Evolutionary conservation across 345 rosid genomes (phyloP).

Genomic region (Geranium brycei): DNA sequence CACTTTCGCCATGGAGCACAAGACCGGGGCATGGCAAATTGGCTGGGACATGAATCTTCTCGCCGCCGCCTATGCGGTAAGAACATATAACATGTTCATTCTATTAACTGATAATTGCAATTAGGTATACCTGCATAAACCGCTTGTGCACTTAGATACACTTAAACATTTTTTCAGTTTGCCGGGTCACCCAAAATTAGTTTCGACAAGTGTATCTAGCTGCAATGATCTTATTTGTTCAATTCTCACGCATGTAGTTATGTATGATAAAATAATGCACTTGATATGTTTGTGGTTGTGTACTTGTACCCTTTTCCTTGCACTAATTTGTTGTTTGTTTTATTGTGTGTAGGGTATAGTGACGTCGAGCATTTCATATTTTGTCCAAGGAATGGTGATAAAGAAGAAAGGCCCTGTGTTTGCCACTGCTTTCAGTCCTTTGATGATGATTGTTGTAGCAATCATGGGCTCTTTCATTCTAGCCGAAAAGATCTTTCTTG

Average conservation of each 20-base stretch:
- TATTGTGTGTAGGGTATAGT: conserved; percentile 55
- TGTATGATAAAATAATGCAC: too few relatives aligned
- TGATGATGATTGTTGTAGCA: conserved; percentile 79
- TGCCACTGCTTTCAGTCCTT: conserved; percentile 88
- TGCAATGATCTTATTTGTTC: too few relatives aligned
- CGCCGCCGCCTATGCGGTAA: conserved; percentile 91
- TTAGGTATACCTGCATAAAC: too few relatives aligned
- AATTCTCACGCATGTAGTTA: too few relatives aligned
- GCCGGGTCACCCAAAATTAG: too few relatives aligned
- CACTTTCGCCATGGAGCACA: conserved; percentile 69
- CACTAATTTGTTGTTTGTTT: not conserved
- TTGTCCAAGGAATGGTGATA: conserved; percentile 85
- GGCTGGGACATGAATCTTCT: conserved; percentile 91
- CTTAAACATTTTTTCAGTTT: too few relatives aligned
- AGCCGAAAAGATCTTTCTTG: conserved; percentile 68
- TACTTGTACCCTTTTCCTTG: not conserved
- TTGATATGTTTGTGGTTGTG: too few relatives aligned
- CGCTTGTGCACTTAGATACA: too few relatives aligned
- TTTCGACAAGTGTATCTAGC: too few relatives aligned
- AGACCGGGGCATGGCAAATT: conserved; percentile 47
- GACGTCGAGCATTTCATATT: conserved; percentile 87
- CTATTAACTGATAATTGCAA: too few relatives aligned
- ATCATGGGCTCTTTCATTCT: conserved; percentile 82
- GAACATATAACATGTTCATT: not conserved
- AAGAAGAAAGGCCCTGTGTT: conserved; percentile 82